Percentiles rank a stretch among this genome's conserved stretches.
These are phyloP conservation scores for Ophiostoma quercus DNA, from an alignment of 2,329 filamentous ascomycete species.

Conservation along the genomic window DNA sequence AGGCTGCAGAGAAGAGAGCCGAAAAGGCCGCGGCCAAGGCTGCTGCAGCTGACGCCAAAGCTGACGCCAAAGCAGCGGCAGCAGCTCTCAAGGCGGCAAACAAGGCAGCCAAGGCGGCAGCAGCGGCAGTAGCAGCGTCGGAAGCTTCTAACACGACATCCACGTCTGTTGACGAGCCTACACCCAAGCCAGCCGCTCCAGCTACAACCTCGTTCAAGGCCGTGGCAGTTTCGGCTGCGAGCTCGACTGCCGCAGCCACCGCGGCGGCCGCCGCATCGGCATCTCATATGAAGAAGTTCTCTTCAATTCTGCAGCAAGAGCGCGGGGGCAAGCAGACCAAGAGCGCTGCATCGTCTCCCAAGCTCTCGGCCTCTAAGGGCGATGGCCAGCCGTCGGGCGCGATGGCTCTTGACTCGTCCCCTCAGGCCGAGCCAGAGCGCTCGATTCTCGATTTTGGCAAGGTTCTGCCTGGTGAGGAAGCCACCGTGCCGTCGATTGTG, in stretches of 20 bases:
- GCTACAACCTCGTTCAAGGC: constrained; percentile 31
- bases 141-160: constrained; percentile 19
- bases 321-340: constrained; percentile 35
- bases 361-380: constrained; percentile 47
- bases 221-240: constrained; percentile 27
- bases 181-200: constrained; percentile 24
- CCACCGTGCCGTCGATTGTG: constrained; percentile 68
- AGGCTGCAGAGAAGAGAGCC: constrained; percentile 28
- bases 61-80: constrained; percentile 24
- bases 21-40: constrained; percentile 18
- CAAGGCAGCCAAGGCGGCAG: constrained; percentile 24
- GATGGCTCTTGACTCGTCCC: constrained; percentile 31
- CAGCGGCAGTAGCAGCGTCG: constrained; percentile 15
- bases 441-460: constrained; percentile 60
- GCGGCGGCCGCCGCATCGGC: constrained; percentile 22
- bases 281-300: constrained; percentile 40
- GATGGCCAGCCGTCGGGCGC: constrained; percentile 31
- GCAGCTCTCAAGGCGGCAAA: constrained; percentile 25
- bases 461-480: constrained; percentile 54
- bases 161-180: constrained; percentile 9
- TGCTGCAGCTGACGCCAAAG: constrained; percentile 22
- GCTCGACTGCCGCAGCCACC: constrained; percentile 19
- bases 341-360: constrained; percentile 44
- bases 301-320: constrained; percentile 44
- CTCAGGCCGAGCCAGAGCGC: constrained; percentile 39